Base-by-base conservation (phyloP, 345 rosid genomes). In the Lepidium aucheri region DNA sequence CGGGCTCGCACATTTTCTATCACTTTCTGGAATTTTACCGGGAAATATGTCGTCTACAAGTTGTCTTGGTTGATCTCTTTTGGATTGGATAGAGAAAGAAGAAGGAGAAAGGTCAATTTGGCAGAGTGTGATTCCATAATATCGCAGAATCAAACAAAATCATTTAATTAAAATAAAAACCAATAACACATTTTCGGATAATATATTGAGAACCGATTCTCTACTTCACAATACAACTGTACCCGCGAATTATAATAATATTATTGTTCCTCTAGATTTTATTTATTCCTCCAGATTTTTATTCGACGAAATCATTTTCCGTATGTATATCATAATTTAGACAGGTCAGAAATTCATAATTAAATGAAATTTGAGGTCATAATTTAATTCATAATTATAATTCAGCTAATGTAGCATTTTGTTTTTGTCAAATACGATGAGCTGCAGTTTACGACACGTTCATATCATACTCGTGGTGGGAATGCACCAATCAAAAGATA, bases 1-100 rank as follows among this genome's bases (percentile, higher is more conserved):
- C 94, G 18, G 71, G 78, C 53, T 80, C 87, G 55, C 84, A 69
- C 90, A 86, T 86, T 72, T 81, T 53, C 18, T 57, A 9, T 64
- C 36, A 30, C 3, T 26, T 47, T 72, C 63, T 58, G 62, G 70
- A 73, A 65, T 24, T 59, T 73, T 60, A 52, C 61, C 43, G 77
- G 62, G 44, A 66, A 73, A 60, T 62, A 35, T 51, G 3, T 35
- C 68, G 72, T 59, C 57, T 73, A 56, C 43, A 11, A 66, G 22
- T 45, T 65, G 8, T 35, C 56, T 42, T 33, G 18, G 53, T 51
- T 17, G 56, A 44, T 69, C 74, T 51, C 17, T 53, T 62, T 70
- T 16, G 12, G 68, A 28, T 60, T 65, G 32, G 71, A 60, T 36
- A 72, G 60, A 69, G 64, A 63, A 32, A 51, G 51, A 22, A 18